These are phyloP conservation scores for Anisodus acutangulus DNA, from an alignment of 257 asterid species.

Conservation along the genomic window DNA sequence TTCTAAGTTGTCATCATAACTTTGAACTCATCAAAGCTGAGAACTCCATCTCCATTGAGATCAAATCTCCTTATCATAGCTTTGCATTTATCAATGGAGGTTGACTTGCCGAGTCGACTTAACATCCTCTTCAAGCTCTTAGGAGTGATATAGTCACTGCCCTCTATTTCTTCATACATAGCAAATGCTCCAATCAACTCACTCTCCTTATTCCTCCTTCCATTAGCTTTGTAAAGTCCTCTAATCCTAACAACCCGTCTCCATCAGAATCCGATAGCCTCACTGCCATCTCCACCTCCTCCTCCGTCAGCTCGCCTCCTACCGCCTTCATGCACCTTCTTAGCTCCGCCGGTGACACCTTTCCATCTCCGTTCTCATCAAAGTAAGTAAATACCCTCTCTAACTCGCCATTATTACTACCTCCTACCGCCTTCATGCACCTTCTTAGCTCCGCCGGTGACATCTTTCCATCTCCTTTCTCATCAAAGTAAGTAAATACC, in stretches of 20 bases:
- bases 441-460: constrained; percentile 5
- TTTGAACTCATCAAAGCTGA: constrained; percentile 59
- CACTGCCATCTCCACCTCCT: constrained; percentile 54
- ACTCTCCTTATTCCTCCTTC: constrained; percentile 53
- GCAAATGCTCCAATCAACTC: constrained; percentile 55
- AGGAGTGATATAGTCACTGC: constrained; percentile 50
- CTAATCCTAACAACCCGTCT: constrained; percentile 56
- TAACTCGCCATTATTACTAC: neutral
- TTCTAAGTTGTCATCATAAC: constrained; percentile 46
- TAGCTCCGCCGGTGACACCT: constrained; percentile 3
- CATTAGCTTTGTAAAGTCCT: constrained; percentile 52
- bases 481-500: constrained; percentile 22
- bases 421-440: constrained; percentile 22
- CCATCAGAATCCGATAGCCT: constrained; percentile 54
- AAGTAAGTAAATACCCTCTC: constrained; percentile 24
- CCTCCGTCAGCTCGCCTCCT: constrained; percentile 34
- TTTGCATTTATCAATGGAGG: constrained; percentile 49
- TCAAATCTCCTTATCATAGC: constrained; percentile 58
- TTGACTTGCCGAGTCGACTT: constrained; percentile 55
- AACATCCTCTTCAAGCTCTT: constrained; percentile 61
- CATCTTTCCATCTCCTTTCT: constrained; percentile 22
- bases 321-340: constrained; percentile 19
- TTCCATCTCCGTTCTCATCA: constrained; percentile 28
- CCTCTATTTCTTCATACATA: constrained; percentile 61
- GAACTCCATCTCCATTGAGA: constrained; percentile 62